These are phyloP conservation scores for Ustilago tritici DNA, from an alignment of 1,284 basidiomycete species.

Conservation along the genomic window DNA sequence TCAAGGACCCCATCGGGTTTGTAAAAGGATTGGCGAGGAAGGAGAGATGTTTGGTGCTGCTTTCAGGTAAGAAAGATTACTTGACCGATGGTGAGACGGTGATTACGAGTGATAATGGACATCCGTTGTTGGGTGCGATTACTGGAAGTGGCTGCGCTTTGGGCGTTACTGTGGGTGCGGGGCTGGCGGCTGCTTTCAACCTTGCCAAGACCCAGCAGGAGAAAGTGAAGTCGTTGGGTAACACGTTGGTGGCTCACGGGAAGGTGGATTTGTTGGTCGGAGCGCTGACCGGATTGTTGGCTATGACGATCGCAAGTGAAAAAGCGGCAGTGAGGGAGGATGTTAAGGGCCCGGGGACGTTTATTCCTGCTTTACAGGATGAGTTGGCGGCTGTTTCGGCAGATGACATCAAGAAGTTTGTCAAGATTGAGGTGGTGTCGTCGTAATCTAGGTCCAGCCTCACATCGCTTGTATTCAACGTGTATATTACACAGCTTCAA, in stretches of 20 bases:
- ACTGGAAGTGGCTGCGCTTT: conserved; percentile 92
- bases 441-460: not conserved
- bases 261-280: conserved; percentile 54
- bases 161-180: conserved; percentile 81
- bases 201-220: conserved; percentile 15
- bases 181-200: conserved; percentile 77
- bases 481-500: not conserved
- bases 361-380: conserved; percentile 87
- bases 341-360: conserved; percentile 86
- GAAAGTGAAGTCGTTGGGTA: conserved; percentile 19
- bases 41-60: conserved; percentile 83
- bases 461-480: not conserved
- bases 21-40: conserved; percentile 79
- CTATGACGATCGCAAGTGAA: conserved; percentile 86
- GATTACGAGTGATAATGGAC: conserved; percentile 81
- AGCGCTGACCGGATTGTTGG: conserved; percentile 75
- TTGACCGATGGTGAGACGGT: conserved; percentile 83
- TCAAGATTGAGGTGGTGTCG: conserved; percentile 31
- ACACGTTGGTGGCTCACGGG: conserved; percentile 46
- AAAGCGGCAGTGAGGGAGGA: conserved; percentile 78
- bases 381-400: conserved; percentile 72
- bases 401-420: conserved; percentile 24
- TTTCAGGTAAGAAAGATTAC: conserved; percentile 87
- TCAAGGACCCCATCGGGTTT: conserved; percentile 80
- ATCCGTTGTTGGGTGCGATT: conserved; percentile 80